Percentiles rank a stretch among this genome's conserved stretches.
Evolutionary conservation across 352 stramenopile genomes (phyloP).

Genomic region (Pythium utonaiense): DNA sequence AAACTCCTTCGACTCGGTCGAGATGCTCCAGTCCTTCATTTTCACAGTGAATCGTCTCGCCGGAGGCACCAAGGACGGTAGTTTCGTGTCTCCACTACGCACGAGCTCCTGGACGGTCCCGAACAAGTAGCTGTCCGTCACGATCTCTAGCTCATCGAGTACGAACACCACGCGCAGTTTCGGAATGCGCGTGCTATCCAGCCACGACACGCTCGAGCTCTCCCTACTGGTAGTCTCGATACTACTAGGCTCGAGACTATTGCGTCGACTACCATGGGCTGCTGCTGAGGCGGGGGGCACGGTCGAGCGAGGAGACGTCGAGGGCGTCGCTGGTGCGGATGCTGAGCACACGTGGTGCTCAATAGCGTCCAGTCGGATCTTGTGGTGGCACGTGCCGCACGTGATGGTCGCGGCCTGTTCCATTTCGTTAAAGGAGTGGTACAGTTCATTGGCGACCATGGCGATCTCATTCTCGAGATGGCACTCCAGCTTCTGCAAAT

Average conservation of each 20-base stretch:
- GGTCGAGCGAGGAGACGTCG: not conserved
- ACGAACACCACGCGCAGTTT: slow-evolving; percentile 38
- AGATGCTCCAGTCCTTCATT: slow-evolving; percentile 37
- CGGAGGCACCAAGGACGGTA: not conserved
- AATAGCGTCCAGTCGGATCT: slow-evolving; percentile 57
- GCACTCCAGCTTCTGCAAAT: slow-evolving; percentile 40
- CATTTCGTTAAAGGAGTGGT: slow-evolving; percentile 50
- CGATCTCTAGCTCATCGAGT: slow-evolving; percentile 51
- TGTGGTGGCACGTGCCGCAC: slow-evolving; percentile 55
- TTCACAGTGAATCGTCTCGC: slow-evolving; percentile 28
- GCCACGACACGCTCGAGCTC: not conserved
- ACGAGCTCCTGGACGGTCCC: slow-evolving; percentile 25
- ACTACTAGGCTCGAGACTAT: not conserved
- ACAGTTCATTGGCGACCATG: slow-evolving; percentile 44
- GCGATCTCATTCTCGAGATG: slow-evolving; percentile 47
- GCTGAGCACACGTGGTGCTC: slow-evolving; percentile 42
- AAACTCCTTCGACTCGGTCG: slow-evolving; percentile 70
- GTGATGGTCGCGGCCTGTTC: slow-evolving; percentile 46
- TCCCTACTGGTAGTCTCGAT: not conserved
- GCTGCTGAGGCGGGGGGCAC: not conserved
- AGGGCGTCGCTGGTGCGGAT: not conserved
- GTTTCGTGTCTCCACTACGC: not conserved
- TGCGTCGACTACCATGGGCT: not conserved
- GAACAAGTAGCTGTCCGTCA: slow-evolving; percentile 34
- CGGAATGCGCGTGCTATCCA: slow-evolving; percentile 23